Conservation (phyloP, 352 stramenopile species). For the Phytophthora macrochlamydospora region DNA sequence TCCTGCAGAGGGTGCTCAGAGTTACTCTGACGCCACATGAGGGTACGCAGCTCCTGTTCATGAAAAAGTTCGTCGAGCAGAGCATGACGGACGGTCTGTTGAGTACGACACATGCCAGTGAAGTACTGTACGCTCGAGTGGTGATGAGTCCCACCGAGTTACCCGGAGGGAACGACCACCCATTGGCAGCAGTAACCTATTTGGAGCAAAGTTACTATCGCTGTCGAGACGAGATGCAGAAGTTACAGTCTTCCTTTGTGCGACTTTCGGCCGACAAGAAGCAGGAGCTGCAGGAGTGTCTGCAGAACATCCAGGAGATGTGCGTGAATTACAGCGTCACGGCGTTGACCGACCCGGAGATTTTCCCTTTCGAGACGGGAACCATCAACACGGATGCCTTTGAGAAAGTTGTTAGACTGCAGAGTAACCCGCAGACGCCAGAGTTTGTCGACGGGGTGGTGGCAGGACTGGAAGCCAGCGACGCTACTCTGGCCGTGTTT, state of each 20-base stretch:
- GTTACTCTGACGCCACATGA: slow-evolving; percentile 54
- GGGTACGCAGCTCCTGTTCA: slow-evolving; percentile 37
- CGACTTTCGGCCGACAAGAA: slow-evolving; percentile 55
- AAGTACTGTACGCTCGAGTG: slow-evolving; percentile 78
- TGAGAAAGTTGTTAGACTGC: slow-evolving; percentile 68
- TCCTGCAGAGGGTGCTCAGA: slow-evolving; percentile 71
- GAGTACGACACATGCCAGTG: slow-evolving; percentile 52
- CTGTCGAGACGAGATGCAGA: slow-evolving; percentile 71
- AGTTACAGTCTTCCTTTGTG: slow-evolving; percentile 69
- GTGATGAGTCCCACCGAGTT: slow-evolving; percentile 59
- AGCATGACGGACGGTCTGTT: slow-evolving; percentile 29
- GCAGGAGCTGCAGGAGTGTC: slow-evolving; percentile 49
- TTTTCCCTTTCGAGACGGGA: slow-evolving; percentile 77
- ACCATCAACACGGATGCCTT: slow-evolving; percentile 73
- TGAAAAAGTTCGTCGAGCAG: slow-evolving; percentile 40
- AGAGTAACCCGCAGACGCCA: slow-evolving; percentile 56
- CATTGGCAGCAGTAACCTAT: slow-evolving; percentile 67
- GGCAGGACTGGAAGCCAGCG: slow-evolving; percentile 54
- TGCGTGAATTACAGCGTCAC: slow-evolving; percentile 89
- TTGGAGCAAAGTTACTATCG: slow-evolving; percentile 80
- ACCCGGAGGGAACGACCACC: slow-evolving; percentile 47
- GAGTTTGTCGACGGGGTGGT: slow-evolving; percentile 67
- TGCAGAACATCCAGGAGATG: slow-evolving; percentile 69
- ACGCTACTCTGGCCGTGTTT: slow-evolving; percentile 58
- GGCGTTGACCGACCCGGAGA: slow-evolving; percentile 81